Base-by-base conservation (phyloP, 2,329 filamentous ascomycete genomes). In the Diaporthe caulivora region DNA sequence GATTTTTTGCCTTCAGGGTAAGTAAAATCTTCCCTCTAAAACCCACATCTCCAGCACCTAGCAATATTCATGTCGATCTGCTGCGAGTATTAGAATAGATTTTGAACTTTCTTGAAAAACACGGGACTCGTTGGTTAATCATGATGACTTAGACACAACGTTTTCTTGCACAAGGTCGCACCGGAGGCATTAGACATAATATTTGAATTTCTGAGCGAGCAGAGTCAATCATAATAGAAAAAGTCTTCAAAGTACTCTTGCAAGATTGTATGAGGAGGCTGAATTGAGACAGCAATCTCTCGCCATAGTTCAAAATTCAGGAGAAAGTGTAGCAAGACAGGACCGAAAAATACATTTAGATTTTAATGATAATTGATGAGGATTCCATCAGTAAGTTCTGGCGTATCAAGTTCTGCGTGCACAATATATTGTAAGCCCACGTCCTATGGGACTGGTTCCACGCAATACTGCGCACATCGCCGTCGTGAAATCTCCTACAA, bases 1-100 rank as follows among this genome's bases (percentile, higher is more conserved):
- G 79, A 80, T 64, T 68, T 80, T 72, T 67, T 81, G 29, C 77
- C 78, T 10, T 74, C 79, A 24, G 80, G 80, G 80, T 80, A 57
- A 78, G 79, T 75, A 21, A 47, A 17, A 42, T n/a, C 31, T 24
- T 24, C 51, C 7, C 5, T 24, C 15, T 2, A 17, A 24, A 21
- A 34, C 54, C 62, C 6, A 49, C 29, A 13, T 26, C 24, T 17
- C 21, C 55, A 34, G 1, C 13, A 21, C 5, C 18, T 24, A 4
- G 21, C 5, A 42, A 26, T 10, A 8, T 29, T 2, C 24, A 8
- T n/a, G 6, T 21, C 6, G 44, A n/a, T 3, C 21, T 62, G 3
- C n/a, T 29, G 44, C 24, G 6, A 34, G 6, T 21, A 3, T n/a
- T 7, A 34, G 11, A 0, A 3, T 3, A 10, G 1, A 8, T 3